Base-by-base conservation (phyloP, 2,329 filamentous ascomycete species). In the Penicillium glabrum region DNA sequence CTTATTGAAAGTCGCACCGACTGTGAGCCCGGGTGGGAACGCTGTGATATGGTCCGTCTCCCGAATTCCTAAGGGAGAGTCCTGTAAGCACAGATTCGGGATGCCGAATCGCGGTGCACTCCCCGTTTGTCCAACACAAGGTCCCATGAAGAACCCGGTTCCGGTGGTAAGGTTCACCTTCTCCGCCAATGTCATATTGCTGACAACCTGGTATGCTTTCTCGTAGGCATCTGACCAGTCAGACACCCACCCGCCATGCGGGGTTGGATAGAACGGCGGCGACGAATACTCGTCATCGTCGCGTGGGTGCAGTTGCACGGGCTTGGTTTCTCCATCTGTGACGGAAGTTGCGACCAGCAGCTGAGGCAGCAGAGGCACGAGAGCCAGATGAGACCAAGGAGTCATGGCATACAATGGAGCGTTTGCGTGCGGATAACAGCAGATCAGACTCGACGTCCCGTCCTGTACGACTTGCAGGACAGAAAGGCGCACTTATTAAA, bases 1-100 rank as follows among this genome's bases (percentile, higher is more conserved):
- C 75, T 91, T 92, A 73, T 89, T 87, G 69, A 86, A 92, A 0
- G 89, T 91, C 2, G 89, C 88, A 19, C 88, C 89, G 1, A 83
- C 83, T 0, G 88, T 91, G 63, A 93, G 89, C n/a, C 89, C 90
- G 9, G 89, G 83, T 0, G 90, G 90, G 64, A 93, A 95, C 0
- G 86, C 89, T 0, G 89, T 92, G 51, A 87, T 85, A 58, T 90
- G 86, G 61, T 92, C 89, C 1, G 88, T 85, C n/a, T 84, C 84
- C 27, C 89, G 84, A 14, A 95, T 79, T 2, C 90, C 90, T 33
- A 89, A 78, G 1, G 89, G 87, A 0, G 85, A 86, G 69, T 93
- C 89, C 61, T 90, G 86, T 3, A 90, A 77, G 66, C 88, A 90
- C 6, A 92, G 79, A 62, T 86, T 84, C 1, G 89, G 87, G 59